A percentile compares a stretch with the other conserved stretches of the same genome.
phyloP scores from a whole-genome alignment of 2,329 filamentous ascomycete species.

The Fonsecaea pedrosoi region DNA sequence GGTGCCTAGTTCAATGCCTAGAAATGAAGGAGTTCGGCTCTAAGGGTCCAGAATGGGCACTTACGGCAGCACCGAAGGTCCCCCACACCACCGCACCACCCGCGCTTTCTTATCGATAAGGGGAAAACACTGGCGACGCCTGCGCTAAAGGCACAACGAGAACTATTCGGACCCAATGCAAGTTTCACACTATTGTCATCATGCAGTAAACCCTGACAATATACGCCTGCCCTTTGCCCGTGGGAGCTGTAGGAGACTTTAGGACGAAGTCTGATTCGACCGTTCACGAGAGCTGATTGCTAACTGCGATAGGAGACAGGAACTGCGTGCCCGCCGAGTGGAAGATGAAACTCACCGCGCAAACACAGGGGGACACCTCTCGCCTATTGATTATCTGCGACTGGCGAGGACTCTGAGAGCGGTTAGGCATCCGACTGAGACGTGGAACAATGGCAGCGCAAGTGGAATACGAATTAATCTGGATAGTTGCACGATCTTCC shows the following conservation, averaged over 20 bases:
- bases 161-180: not conserved
- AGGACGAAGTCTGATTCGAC: not conserved
- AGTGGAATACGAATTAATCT: not conserved
- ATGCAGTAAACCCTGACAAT: not conserved
- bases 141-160: not conserved
- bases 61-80: not conserved
- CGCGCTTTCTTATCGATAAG: constrained; percentile 4
- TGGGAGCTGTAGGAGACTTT: not conserved
- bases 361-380: not conserved
- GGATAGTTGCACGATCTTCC: not conserved
- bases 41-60: not conserved
- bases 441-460: not conserved
- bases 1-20: not conserved
- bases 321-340: too few species aligned
- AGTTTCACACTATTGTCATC: not conserved
- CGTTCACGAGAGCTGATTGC: not conserved
- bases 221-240: not conserved
- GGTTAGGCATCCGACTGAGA: not conserved
- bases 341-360: not conserved
- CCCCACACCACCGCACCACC: not conserved
- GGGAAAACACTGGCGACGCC: not conserved
- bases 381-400: not conserved
- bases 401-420: not conserved
- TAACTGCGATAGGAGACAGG: not conserved
- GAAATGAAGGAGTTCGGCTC: not conserved